These are phyloP conservation scores for Camellia lanceoleosa DNA, from an alignment of 148 eudicot species.

Conservation along the genomic window DNA sequence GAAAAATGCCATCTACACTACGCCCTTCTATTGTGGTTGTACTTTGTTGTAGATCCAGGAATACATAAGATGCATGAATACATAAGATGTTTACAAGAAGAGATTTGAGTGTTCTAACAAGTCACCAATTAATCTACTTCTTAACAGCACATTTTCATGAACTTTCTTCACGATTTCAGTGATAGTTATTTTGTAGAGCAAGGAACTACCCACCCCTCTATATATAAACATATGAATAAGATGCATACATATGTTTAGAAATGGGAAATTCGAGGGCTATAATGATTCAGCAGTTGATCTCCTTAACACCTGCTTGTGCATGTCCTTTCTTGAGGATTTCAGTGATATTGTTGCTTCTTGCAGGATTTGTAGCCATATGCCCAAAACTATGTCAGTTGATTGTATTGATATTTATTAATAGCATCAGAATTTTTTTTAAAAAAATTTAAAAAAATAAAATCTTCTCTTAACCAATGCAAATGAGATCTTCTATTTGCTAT, in stretches of 20 bases:
- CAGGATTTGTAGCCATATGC: background rate
- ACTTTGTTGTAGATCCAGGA: too few relatives aligned
- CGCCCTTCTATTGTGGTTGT: too few relatives aligned
- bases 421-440: background rate
- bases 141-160: too few relatives aligned
- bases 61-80: too few relatives aligned
- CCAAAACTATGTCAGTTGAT: background rate
- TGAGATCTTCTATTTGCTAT: background rate
- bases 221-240: too few relatives aligned
- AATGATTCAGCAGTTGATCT: background rate
- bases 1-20: background rate
- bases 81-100: too few relatives aligned
- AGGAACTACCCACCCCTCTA: background rate
- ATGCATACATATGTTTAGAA: background rate
- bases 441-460: too few relatives aligned
- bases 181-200: too few relatives aligned
- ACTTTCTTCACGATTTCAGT: too few relatives aligned
- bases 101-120: too few relatives aligned
- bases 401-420: too few relatives aligned
- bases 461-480: background rate
- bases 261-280: background rate
- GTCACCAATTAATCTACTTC: too few relatives aligned
- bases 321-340: background rate
- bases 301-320: background rate
- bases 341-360: background rate